Base-by-base conservation (phyloP, 371 early-diverging fungal genomes). In the Zychaea mexicana region DNA sequence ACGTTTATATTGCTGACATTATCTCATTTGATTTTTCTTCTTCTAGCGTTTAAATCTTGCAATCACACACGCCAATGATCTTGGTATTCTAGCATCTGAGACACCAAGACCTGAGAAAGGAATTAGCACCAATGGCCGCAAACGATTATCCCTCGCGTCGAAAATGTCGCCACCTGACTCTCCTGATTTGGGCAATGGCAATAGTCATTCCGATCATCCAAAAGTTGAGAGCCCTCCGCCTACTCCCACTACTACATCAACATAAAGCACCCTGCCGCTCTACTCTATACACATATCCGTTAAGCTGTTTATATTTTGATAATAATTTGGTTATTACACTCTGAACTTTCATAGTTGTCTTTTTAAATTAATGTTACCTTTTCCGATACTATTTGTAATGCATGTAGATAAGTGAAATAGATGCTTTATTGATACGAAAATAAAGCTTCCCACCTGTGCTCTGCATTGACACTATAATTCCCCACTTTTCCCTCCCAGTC, bases 31-130 rank as follows among this genome's bases (percentile, higher is more conserved):
- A 49, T 2, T 47, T 22, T 49, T 24, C 6, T 54, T 53, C 19
- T 39, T 36, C 4, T 69, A 81, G 81, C 77, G 76, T 7, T 57
- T 81, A 8, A 76, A 81, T 55, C 61, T 81, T 46, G 81, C 74
- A 15, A 73, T 81, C 53, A 71, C 71, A 33, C 81, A 76, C 60
- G 78, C 81, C 5, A 62, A 71, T 57, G 81, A 81, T 21, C 60
- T 79, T 12, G 82, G 82, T 52, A 73, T 77, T 10, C 72, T 71
- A 13, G 71, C 71, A 52, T 64, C 74, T 12, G 55, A 57, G 28
- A 38, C 58, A 21, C 57, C 63, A 21, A 78, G 70, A 52, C 57
- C 65, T n/a, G 63, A 60, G 15, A 76, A 73, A 56, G 82, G 82
- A 42, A 71, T 66, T 19, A 74, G 71, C 2, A 78, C 74, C 3